These are phyloP conservation scores for Buddleja alternifolia DNA, from an alignment of 257 asterid genomes.

Conservation along the genomic window DNA sequence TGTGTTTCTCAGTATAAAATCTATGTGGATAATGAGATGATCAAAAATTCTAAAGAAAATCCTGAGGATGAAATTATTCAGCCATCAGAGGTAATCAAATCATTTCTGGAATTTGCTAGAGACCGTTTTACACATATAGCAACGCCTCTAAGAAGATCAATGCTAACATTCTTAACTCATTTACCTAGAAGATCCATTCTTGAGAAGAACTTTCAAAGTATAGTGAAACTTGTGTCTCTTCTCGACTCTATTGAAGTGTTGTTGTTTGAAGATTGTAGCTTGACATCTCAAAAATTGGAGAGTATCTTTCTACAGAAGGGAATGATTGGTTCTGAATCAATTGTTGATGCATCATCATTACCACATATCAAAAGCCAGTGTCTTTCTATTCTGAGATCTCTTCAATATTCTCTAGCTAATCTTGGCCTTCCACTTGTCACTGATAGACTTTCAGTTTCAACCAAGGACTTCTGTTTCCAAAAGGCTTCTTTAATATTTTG, in stretches of 20 bases:
- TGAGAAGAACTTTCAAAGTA: slow-evolving; percentile 35
- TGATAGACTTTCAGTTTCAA: too few species aligned
- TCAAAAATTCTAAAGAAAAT: slow-evolving; percentile 16
- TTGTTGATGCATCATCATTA: slow-evolving; percentile 28
- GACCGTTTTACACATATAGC: slow-evolving; percentile 27
- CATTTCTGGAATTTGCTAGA: slow-evolving; percentile 46
- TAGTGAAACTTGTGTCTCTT: slow-evolving; percentile 31
- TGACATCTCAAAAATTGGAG: slow-evolving; percentile 42
- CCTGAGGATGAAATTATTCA: slow-evolving; percentile 16
- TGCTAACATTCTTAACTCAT: slow-evolving; percentile 45
- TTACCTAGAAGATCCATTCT: slow-evolving; percentile 40
- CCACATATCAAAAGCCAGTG: slow-evolving; percentile 28
- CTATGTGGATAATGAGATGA: slow-evolving; percentile 39
- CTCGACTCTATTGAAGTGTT: slow-evolving; percentile 34
- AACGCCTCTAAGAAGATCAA: slow-evolving; percentile 33
- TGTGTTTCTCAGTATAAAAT: slow-evolving; percentile 38
- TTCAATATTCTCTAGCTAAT: slow-evolving; percentile 33
- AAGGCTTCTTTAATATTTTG: slow-evolving; percentile 57
- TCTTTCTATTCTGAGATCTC: slow-evolving; percentile 33
- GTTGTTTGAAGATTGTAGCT: slow-evolving; percentile 37
- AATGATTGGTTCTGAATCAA: slow-evolving; percentile 16
- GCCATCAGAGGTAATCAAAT: slow-evolving; percentile 12
- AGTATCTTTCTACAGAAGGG: slow-evolving; percentile 20
- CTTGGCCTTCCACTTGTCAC: slow-evolving; percentile 41
- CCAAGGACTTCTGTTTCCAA: slow-evolving; percentile 41